phyloP scores from a whole-genome alignment of 176 grass and related monocot genomes.

The Oryza punctata region DNA sequence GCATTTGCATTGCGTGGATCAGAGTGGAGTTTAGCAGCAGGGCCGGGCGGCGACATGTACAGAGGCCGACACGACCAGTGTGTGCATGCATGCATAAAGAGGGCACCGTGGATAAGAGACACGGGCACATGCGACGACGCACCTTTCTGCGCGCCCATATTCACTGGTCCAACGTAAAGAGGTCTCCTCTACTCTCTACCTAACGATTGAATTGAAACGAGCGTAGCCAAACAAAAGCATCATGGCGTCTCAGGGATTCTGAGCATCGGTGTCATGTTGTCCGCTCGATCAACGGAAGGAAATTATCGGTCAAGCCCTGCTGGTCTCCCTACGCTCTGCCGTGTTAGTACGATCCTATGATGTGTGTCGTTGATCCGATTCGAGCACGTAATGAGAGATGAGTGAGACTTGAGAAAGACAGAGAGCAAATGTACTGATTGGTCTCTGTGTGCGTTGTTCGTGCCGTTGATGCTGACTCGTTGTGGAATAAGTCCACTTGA shows the following conservation, averaged over 20 bases:
- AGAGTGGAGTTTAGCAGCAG: not conserved
- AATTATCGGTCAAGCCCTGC: not conserved
- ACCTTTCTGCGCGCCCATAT: slow-evolving; percentile 42
- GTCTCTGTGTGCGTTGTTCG: too few species aligned
- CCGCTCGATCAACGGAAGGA: not conserved
- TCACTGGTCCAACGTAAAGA: not conserved
- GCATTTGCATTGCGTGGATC: not conserved
- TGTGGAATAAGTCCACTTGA: too few species aligned
- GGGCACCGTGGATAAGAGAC: slow-evolving; percentile 10
- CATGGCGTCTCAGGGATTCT: slow-evolving; percentile 17
- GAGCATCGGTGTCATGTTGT: slow-evolving; percentile 26
- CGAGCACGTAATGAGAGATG: not conserved
- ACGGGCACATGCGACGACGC: slow-evolving; percentile 36
- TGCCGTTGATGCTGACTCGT: not conserved
- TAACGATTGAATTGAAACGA: not conserved
- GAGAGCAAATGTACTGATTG: too few species aligned
- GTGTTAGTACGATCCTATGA: not conserved
- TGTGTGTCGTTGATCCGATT: not conserved
- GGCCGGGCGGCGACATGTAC: not conserved
- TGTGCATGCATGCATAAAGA: slow-evolving; percentile 14
- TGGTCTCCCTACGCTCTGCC: not conserved
- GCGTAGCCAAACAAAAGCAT: not conserved
- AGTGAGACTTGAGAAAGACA: too few species aligned
- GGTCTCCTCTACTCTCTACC: not conserved
- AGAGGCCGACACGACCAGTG: slow-evolving; percentile 21